phyloP scores from a whole-genome alignment of 345 rosid genomes.

The sweet orange (Citrus sinensis) region DVS_A1.0 CM039169.1:3305001-3305500 shows the following conservation, averaged over 20 bases:
- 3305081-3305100: not conserved
- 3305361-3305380: no score
- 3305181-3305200: conserved; percentile 21
- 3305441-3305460: not conserved
- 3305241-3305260: no score
- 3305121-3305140: conserved; percentile 40
- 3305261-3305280: no score
- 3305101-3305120: conserved; percentile 68
- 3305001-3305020: conserved; percentile 19
- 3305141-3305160: conserved; percentile 35
- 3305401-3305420: not conserved
- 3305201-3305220: conserved; percentile 19
- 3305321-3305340: not conserved
- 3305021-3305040: not conserved
- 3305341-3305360: not conserved
- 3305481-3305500: not conserved
- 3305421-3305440: not conserved
- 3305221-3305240: not conserved
- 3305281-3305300: not conserved
- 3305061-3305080: no score
- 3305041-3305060: no score
- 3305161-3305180: conserved; percentile 7
- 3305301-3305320: not conserved
- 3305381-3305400: no score
- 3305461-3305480: not conserved